Evolutionary conservation across 2,329 filamentous ascomycete species (phyloP).

Genomic region (Dryadomyces quercus-mongolicae): DNA sequence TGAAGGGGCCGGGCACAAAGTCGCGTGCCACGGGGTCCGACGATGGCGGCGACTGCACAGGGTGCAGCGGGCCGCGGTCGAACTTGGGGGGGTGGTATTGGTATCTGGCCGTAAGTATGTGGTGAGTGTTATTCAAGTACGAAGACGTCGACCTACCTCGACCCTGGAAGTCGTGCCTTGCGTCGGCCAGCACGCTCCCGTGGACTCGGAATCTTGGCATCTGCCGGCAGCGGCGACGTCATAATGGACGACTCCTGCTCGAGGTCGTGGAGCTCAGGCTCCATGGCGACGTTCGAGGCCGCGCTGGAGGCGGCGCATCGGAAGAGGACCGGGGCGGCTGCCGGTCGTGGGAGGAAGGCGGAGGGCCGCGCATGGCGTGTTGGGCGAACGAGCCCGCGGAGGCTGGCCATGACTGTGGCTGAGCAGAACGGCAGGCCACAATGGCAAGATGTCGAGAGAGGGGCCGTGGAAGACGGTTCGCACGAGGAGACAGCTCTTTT

Average conservation of each 20-base stretch:
- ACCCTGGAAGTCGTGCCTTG: constrained; percentile 30
- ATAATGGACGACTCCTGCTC: constrained; percentile 37
- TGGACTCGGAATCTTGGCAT: constrained; percentile 27
- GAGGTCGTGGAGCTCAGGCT: constrained; percentile 31
- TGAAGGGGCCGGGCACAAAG: constrained; percentile 86
- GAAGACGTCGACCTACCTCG: constrained; percentile 24
- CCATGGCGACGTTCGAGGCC: constrained; percentile 11
- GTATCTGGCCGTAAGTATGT: constrained; percentile 49
- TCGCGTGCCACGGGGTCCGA: constrained; percentile 81
- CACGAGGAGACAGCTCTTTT: not conserved
- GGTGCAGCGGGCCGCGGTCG: constrained; percentile 85
- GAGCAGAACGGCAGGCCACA: not conserved
- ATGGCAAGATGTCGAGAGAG: not conserved
- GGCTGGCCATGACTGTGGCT: constrained; percentile 23
- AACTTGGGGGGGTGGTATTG: constrained; percentile 91
- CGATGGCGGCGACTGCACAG: constrained; percentile 75
- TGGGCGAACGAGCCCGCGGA: constrained; percentile 27
- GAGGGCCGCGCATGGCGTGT: constrained; percentile 8
- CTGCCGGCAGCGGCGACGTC: constrained; percentile 26
- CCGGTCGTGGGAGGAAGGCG: too few relatives aligned
- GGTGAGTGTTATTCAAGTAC: too few relatives aligned
- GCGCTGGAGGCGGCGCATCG: constrained; percentile 34
- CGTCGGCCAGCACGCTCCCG: constrained; percentile 23
- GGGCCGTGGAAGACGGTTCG: too few relatives aligned
- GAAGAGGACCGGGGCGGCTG: constrained; percentile 11